Evolutionary conservation across 1,284 basidiomycete genomes (phyloP), one percentile per base, ranked within the genome.

Genomic region (Cryptococcus deneoformans): DNA sequence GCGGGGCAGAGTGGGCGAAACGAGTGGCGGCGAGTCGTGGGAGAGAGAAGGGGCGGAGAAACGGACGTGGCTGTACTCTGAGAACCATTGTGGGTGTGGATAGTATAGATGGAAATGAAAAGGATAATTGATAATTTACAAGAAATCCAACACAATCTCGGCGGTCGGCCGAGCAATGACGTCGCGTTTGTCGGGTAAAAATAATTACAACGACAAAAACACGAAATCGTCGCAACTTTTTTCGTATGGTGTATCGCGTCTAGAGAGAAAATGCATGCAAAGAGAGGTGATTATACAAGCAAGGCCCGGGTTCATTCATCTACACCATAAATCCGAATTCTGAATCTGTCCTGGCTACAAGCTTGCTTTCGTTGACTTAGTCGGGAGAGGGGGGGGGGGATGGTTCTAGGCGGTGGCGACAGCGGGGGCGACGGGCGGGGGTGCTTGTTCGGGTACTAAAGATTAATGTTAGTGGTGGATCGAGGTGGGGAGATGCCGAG

Each of bases 371-470:
- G 38, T 14, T 43, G 40, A 42, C 16, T 12, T 46, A 51, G 46
- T 34, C 35, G 43, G 45, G n/a, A n/a, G n/a, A n/a, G n/a, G n/a
- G n/a, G n/a, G n/a, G n/a, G n/a, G n/a, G n/a, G n/a, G n/a, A n/a
- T n/a, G n/a, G n/a, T n/a, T n/a, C 5, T 46, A 51, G 46, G 42
- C 35, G 43, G 45, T 53, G n/a, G 43, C 52, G 55, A 66, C 62
- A n/a, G 69, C 65, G 45, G 68, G 63, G n/a, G 65, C 59, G 48
- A 66, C 49, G 29, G 60, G 38, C 16, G 60, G 57, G 34, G 70
- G 56, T 52, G 62, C 63, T 65, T 61, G 62, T 56, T 73, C 70
- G 50, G 71, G 71, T 59, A 63, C 62, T 63, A 43, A 10, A n/a
- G 35, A n/a, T 7, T 20, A n/a, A 44, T 36, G 29, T 29, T 36